A percentile compares a stretch with the other conserved stretches of the same genome.
Conservation (phyloP, 768 basidiomycete genomes). For the Naganishia friedmannii region DNA sequence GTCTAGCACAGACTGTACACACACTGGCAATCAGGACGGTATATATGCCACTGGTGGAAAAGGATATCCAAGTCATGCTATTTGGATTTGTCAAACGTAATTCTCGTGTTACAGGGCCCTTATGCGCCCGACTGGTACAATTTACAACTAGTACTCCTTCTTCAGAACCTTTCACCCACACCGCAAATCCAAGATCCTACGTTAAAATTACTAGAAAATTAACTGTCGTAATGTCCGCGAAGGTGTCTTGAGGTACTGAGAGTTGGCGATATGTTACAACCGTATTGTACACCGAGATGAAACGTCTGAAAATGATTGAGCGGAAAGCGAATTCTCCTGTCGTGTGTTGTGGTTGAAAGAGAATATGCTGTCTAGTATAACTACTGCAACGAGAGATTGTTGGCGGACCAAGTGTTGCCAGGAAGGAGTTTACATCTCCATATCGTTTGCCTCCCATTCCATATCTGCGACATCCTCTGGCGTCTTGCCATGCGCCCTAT, state of each 20-base stretch:
- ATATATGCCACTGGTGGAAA: neutral
- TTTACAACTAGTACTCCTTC: neutral
- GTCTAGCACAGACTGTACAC: too few relatives aligned
- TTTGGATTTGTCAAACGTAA: neutral
- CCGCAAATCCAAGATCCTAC: neutral
- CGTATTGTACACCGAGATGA: neutral
- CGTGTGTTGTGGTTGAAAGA: neutral
- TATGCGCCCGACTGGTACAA: neutral
- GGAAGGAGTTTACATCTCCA: conserved; percentile 25
- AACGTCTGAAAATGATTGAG: neutral
- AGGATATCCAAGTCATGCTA: neutral
- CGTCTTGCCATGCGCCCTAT: conserved; percentile 4
- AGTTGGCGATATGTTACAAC: conserved; percentile 6
- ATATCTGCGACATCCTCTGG: conserved; percentile 28
- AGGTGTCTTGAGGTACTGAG: neutral
- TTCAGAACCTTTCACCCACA: neutral
- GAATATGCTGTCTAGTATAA: conserved; percentile 3
- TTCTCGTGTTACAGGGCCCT: neutral
- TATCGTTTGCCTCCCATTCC: conserved; percentile 29
- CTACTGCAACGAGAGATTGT: neutral
- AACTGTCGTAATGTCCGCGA: neutral
- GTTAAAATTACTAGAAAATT: neutral
- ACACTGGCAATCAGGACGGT: too few relatives aligned
- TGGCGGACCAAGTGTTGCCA: neutral
- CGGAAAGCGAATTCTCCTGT: neutral